Conservation (phyloP, 176 grass and related monocot species). For the Aegilops longissima region DNA sequence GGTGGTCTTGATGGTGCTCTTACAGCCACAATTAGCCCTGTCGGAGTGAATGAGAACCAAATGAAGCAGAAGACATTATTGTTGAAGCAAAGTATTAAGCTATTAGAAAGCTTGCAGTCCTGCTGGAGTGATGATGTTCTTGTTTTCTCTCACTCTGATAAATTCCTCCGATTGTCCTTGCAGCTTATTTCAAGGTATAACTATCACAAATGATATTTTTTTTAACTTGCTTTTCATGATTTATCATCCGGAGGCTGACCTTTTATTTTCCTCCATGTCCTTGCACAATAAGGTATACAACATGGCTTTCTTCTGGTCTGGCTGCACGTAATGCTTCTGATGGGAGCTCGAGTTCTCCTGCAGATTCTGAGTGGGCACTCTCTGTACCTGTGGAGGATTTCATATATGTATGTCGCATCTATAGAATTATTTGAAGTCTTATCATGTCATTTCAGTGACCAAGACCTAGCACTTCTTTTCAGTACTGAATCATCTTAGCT, state of each 20-base stretch:
- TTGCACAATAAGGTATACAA: conserved; percentile 68
- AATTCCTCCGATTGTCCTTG: conserved; percentile 89
- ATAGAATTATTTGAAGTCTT: neutral
- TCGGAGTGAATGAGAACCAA: conserved; percentile 46
- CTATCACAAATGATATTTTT: neutral
- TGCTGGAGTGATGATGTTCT: conserved; percentile 97
- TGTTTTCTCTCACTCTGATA: conserved; percentile 87
- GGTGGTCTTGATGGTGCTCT: conserved; percentile 83
- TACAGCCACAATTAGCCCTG: conserved; percentile 51
- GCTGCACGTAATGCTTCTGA: conserved; percentile 53
- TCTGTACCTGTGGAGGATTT: conserved; percentile 84
- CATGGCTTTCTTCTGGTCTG: conserved; percentile 91
- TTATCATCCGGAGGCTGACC: conserved; percentile 14
- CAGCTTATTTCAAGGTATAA: conserved; percentile 93
- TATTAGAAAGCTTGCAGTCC: conserved; percentile 80
- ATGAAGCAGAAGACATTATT: conserved; percentile 36
- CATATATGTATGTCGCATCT: conserved; percentile 70
- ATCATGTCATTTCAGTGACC: conserved; percentile 8
- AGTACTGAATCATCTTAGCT: neutral
- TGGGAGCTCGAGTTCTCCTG: conserved; percentile 44
- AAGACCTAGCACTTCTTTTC: neutral
- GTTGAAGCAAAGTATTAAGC: conserved; percentile 84
- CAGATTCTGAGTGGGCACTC: conserved; percentile 75
- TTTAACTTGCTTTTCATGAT: conserved; percentile 11
- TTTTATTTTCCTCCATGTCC: conserved; percentile 8